Base-by-base conservation (phyloP, 2,329 filamentous ascomycete species). In the Neofusicoccum umdonicola region DNA sequence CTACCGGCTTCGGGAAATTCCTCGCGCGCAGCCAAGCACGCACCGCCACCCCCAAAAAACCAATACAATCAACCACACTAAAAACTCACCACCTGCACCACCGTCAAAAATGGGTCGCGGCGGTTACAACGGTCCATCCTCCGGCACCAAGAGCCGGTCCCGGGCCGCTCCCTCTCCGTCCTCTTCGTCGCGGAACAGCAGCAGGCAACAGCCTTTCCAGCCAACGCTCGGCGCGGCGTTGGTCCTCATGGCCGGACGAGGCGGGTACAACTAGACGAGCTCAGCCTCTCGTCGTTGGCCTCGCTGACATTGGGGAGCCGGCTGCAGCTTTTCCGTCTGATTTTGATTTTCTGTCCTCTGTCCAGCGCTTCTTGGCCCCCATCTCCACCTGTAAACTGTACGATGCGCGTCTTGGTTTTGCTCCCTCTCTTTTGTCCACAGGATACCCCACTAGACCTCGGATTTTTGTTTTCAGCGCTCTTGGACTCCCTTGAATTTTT, bases 241-340 rank as follows among this genome's bases (percentile, higher is more conserved):
- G 51, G n/a, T 35, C 13, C 27, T 50, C 17, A 62, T 61, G 62
- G 51, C 63, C 22, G 62, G 60, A 15, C 50, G 69, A 17, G 70
- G 68, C 50, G 70, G 70, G 8, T 72, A 72, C 65, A 72, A 72
- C 63, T 72, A 22, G 27, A 41, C 11, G 17, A 58, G 42, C 22
- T 34, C 47, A 13, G 45, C 45, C 45, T 11, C 47, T 13, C 37
- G 4, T 45, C 15, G 15, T 41, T 27, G 13, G 11, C 12, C 12
- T 9, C 44, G 7, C n/a, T 11, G n/a, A 22, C 47, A 22, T 34
- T 34, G 22, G 47, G 27, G 47, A 50, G 22, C 47, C 13, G 27
- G 22, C 27, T 34, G 11, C 17, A 48, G n/a, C 17, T 8, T 41
- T 56, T 19, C 5, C 51, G 5, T 35, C 48, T 11, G n/a, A n/a